Conservation (phyloP, 2,329 filamentous ascomycete genomes). For the Neonectria hederae region DNA sequence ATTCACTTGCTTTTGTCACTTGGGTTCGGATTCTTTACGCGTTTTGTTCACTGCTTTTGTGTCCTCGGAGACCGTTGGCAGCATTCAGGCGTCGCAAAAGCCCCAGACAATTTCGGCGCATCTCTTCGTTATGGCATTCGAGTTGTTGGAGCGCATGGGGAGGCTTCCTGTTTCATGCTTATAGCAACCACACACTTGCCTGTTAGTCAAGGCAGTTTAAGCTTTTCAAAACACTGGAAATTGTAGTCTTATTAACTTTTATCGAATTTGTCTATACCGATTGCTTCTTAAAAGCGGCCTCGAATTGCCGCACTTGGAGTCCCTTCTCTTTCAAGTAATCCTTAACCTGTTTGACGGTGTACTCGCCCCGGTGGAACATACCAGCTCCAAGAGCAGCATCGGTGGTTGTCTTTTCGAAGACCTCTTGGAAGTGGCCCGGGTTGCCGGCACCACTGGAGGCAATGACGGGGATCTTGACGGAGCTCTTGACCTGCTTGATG, state of each 20-base stretch:
- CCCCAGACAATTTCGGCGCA: slow-evolving; percentile 27
- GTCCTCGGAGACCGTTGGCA: slow-evolving; percentile 23
- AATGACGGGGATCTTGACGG: slow-evolving; percentile 92
- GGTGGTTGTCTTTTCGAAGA: slow-evolving; percentile 84
- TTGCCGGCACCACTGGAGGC: slow-evolving; percentile 92
- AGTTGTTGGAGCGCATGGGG: slow-evolving; percentile 31
- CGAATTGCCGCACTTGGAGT: slow-evolving; percentile 81
- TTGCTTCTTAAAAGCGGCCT: slow-evolving; percentile 56
- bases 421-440: slow-evolving; percentile 88
- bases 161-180: slow-evolving; percentile 13
- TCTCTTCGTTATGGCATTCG: slow-evolving; percentile 25
- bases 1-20: slow-evolving; percentile 33
- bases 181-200: slow-evolving; percentile 19
- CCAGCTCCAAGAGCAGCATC: slow-evolving; percentile 95
- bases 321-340: slow-evolving; percentile 77
- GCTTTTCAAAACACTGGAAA: slow-evolving; percentile 7
- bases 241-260: slow-evolving; percentile 10
- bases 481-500: slow-evolving; percentile 85
- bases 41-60: slow-evolving; percentile 26
- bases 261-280: slow-evolving; percentile 2
- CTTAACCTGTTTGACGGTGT: slow-evolving; percentile 94
- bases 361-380: slow-evolving; percentile 97
- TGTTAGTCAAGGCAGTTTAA: slow-evolving; percentile 28
- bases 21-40: slow-evolving; percentile 16
- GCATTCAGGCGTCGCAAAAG: slow-evolving; percentile 36